These are phyloP conservation scores for Arabis hirsuta DNA, from an alignment of 345 rosid species.

Conservation along the genomic window DNA sequence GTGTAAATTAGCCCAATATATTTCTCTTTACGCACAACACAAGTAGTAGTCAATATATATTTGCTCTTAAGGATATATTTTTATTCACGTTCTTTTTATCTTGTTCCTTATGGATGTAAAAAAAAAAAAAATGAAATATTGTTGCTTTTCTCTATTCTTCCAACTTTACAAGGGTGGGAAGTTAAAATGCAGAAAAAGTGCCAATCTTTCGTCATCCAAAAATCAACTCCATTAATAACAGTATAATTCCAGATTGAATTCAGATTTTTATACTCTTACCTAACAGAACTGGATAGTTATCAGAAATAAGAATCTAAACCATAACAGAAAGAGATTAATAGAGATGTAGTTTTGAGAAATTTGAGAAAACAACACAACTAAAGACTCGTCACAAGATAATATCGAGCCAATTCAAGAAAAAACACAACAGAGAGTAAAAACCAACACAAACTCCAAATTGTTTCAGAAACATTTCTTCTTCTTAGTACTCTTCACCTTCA, in stretches of 20 bases:
- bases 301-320: too few relatives aligned
- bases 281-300: too few relatives aligned
- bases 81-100: not conserved
- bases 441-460: not conserved
- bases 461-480: not conserved
- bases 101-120: not conserved
- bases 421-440: not conserved
- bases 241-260: not conserved
- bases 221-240: not conserved
- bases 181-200: not conserved
- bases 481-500: constrained; percentile 56
- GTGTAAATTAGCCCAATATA: constrained; percentile 47
- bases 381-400: constrained; percentile 37
- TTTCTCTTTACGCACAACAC: constrained; percentile 1
- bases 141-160: constrained; percentile 1
- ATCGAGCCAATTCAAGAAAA: constrained; percentile 27
- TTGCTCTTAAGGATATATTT: constrained; percentile 17
- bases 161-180: not conserved
- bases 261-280: too few relatives aligned
- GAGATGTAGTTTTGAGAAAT: not conserved
- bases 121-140: constrained; percentile 4
- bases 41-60: not conserved
- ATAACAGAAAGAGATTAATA: too few relatives aligned
- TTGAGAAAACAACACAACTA: constrained; percentile 18
- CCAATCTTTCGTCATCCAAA: not conserved